phyloP scores from a whole-genome alignment of 106 monocot species.

The Dioscorea zingiberensis region DNA sequence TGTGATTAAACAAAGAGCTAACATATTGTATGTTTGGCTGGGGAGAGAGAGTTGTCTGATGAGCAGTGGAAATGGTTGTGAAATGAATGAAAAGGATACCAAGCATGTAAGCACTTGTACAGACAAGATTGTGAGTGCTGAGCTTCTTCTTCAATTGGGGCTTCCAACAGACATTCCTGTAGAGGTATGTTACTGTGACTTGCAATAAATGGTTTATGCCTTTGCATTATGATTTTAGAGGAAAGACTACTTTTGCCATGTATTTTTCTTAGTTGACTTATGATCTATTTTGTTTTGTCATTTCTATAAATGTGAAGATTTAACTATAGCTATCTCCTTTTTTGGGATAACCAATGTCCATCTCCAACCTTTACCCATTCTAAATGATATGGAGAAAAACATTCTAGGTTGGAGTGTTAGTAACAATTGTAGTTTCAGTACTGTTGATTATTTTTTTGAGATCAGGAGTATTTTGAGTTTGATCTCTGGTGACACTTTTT shows the following conservation, averaged over 20 bases:
- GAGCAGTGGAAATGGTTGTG: neutral
- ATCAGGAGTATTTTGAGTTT: no score
- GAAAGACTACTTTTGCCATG: neutral
- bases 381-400: no score
- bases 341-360: neutral
- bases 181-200: slow-evolving; percentile 28
- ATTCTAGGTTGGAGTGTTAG: no score
- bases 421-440: no score
- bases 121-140: slow-evolving; percentile 18
- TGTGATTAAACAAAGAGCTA: slow-evolving; percentile 7
- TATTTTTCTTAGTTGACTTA: neutral
- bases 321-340: neutral
- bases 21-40: slow-evolving; percentile 47
- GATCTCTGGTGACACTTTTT: no score
- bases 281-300: neutral
- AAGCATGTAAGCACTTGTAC: neutral
- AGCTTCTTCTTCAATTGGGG: slow-evolving; percentile 37
- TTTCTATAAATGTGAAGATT: no score
- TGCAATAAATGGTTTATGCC: neutral
- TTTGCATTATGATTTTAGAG: neutral
- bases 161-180: slow-evolving; percentile 38
- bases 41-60: slow-evolving; percentile 20
- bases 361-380: no score
- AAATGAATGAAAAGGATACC: neutral
- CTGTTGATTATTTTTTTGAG: no score